Conservation (phyloP, 1,139 yeast species). For the Saccharomyces hybrid region DNA sequence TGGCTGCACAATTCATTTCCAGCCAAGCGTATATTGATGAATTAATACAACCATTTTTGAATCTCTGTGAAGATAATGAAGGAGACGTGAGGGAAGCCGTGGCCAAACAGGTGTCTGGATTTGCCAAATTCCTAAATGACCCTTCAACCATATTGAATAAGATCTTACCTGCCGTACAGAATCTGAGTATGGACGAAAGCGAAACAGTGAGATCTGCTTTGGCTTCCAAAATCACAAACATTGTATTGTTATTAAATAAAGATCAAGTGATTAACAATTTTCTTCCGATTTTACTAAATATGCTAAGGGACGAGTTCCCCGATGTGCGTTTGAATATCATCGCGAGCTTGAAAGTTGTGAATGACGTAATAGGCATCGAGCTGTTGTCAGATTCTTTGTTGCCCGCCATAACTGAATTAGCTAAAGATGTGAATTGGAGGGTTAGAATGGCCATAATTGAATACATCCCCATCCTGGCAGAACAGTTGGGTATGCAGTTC, state of each 20-base stretch:
- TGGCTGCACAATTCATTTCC: slow-evolving; percentile 57
- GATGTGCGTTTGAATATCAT: slow-evolving; percentile 94
- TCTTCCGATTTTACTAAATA: slow-evolving; percentile 80
- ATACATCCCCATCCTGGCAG: slow-evolving; percentile 92
- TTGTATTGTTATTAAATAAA: slow-evolving; percentile 82
- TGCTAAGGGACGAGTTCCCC: slow-evolving; percentile 95
- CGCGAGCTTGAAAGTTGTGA: slow-evolving; percentile 82
- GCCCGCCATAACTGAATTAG: slow-evolving; percentile 94
- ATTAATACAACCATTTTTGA: slow-evolving; percentile 49
- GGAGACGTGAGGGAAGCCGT: slow-evolving; percentile 95
- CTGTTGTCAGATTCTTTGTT: slow-evolving; percentile 75
- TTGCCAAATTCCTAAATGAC: slow-evolving; percentile 50
- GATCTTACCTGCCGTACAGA: slow-evolving; percentile 77
- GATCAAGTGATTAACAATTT: slow-evolving; percentile 76
- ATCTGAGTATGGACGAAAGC: slow-evolving; percentile 80
- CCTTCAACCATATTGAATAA: slow-evolving; percentile 48
- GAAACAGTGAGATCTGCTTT: slow-evolving; percentile 90
- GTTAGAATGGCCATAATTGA: slow-evolving; percentile 97
- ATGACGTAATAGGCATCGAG: slow-evolving; percentile 90
- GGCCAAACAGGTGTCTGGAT: slow-evolving; percentile 84
- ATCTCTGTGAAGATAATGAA: slow-evolving; percentile 83
- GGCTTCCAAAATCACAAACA: slow-evolving; percentile 79
- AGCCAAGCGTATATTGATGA: slow-evolving; percentile 47
- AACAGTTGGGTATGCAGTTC: slow-evolving; percentile 87
- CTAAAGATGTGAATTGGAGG: slow-evolving; percentile 96